Percentiles rank a stretch among this genome's conserved stretches.
phyloP scores from a whole-genome alignment of 1,284 basidiomycete genomes.

The Ceratobasidium sp. region DNA sequence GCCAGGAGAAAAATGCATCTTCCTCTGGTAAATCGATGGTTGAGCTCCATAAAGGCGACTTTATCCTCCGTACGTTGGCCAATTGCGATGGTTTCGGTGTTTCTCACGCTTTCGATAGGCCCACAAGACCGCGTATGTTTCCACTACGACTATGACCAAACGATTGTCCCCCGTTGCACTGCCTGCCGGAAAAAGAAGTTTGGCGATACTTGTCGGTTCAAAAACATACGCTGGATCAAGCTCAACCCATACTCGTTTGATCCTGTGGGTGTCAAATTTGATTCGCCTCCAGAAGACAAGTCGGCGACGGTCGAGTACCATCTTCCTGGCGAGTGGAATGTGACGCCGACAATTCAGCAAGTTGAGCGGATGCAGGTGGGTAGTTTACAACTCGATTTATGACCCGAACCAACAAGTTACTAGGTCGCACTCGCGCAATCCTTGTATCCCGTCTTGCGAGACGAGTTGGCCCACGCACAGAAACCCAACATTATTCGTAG shows the following conservation, averaged over 20 bases:
- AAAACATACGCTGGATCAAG: conserved; percentile 13
- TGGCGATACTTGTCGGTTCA: conserved; percentile 33
- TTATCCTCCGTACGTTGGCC: conserved; percentile 7
- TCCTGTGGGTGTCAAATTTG: conserved; percentile 9
- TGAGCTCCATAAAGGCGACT: conserved; percentile 14
- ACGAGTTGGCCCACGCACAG: conserved; percentile 73
- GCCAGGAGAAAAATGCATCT: too few relatives aligned
- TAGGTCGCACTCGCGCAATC: conserved; percentile 72
- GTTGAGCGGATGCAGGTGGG: conserved; percentile 22
- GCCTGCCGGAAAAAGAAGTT: conserved; percentile 17
- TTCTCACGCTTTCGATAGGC: background rate
- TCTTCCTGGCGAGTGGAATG: conserved; percentile 14
- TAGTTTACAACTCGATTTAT: background rate
- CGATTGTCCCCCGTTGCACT: conserved; percentile 10
- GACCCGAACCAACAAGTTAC: background rate
- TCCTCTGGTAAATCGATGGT: background rate
- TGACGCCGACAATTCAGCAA: conserved; percentile 9
- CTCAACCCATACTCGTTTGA: background rate
- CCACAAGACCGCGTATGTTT: conserved; percentile 10
- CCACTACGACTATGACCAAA: conserved; percentile 15
- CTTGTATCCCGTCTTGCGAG: conserved; percentile 69
- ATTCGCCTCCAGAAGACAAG: background rate
- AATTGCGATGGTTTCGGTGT: background rate
- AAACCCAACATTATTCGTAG: conserved; percentile 69
- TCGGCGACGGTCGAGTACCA: background rate